A percentile compares a stretch with the other conserved stretches of the same genome.
Evolutionary conservation across 2,329 filamentous ascomycete species (phyloP).

Genomic region (Colletotrichum salicis): DNA sequence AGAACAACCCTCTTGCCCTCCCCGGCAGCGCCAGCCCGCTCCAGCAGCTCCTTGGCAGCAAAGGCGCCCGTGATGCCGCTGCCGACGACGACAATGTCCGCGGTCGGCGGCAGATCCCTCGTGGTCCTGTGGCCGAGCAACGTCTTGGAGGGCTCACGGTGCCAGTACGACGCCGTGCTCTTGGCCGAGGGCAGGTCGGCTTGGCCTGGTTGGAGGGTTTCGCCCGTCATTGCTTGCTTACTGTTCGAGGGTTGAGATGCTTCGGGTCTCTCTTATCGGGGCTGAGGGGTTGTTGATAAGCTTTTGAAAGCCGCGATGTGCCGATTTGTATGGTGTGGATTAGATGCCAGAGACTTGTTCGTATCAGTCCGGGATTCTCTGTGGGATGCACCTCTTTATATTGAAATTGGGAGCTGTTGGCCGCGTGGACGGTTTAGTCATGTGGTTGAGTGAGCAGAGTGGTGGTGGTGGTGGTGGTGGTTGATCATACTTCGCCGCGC

Average conservation of each 20-base stretch:
- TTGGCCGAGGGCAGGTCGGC: constrained; percentile 69
- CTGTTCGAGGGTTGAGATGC: neutral
- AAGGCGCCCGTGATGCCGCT: constrained; percentile 82
- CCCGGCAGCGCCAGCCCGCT: constrained; percentile 45
- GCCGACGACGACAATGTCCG: constrained; percentile 78
- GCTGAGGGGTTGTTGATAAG: neutral
- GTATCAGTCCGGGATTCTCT: neutral
- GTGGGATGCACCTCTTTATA: neutral
- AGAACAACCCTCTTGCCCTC: constrained; percentile 69
- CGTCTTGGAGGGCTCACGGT: constrained; percentile 70
- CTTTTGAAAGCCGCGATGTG: neutral
- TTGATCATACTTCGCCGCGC: constrained; percentile 10
- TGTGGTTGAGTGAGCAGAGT: constrained; percentile 14
- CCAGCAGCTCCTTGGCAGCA: constrained; percentile 71
- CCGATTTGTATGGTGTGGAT: neutral
- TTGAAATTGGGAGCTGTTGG: neutral
- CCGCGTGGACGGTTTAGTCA: constrained; percentile 18
- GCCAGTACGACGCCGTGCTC: constrained; percentile 79
- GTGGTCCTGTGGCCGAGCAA: constrained; percentile 78
- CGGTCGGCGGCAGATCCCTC: constrained; percentile 66
- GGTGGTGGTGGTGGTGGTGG: neutral
- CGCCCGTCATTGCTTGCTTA: constrained; percentile 45
- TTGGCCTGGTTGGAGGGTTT: constrained; percentile 47
- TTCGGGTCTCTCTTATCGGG: neutral
- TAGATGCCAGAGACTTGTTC: neutral